Base-by-base conservation (phyloP, 257 asterid genomes). In the Solanum appendiculatum region DNA sequence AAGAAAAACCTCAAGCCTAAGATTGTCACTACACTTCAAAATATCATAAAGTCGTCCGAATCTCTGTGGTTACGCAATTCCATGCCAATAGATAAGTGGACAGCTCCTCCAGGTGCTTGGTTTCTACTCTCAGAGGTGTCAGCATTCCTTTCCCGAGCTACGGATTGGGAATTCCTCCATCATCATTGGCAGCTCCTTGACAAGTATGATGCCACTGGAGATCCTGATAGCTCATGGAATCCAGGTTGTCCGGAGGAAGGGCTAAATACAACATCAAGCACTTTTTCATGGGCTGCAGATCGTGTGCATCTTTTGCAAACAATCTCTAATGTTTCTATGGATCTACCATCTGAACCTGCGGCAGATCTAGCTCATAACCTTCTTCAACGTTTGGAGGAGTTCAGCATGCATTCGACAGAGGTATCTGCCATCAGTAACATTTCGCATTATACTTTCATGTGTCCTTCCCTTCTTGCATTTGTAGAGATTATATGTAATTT, bases 21-120 rank as follows among this genome's bases (percentile, higher is more conserved):
- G 88, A 90, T 94, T 78, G 95, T 93, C 37, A 88, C 86, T 7
- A 88, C 98, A 69, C 98, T 97, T 90, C 98, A 94, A 90, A 93
- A 89, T 70, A 93, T 97, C 86, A 95, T 97, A 73, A 90, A 83
- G 63, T 80, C 90, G 80, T 95, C 99, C 5, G 99, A 97, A 90
- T 89, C 92, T 9, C 89, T 75, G 56, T 95, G 99, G 97, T 86
- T 93, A 86, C 90, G 91, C 39, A 86, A 74, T 27, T 90, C 93
- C 73, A 88, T 86, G 94, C 88, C 96, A 40, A 93, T 94, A 42
- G 96, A 92, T 89, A 95, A 94, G 87, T 97, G 99, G 99, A 93
- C 95, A 72, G 99, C 99, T 14, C 99, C 99, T 40, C 93, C 93
- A 18, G 99, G 99, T 83, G 92, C 96, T n/a, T 97, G 99, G 99